Evolutionary conservation across 495 filamentous ascomycete species (phyloP).

Genomic region (Penicillium subrubescens): DNA sequence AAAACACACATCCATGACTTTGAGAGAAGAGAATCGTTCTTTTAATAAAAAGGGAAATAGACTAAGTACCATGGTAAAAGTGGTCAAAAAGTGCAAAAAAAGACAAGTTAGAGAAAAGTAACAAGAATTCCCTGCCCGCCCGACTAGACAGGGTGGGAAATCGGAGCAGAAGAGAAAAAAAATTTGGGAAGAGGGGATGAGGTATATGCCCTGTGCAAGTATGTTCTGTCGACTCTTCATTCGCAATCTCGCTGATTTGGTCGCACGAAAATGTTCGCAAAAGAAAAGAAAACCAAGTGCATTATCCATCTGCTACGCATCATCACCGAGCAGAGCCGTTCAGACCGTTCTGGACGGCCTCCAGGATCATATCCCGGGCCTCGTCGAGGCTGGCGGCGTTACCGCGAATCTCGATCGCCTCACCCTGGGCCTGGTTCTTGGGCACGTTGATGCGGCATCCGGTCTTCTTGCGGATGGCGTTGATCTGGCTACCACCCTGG

Average conservation of each 20-base stretch:
- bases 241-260: neutral
- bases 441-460: constrained; percentile 92
- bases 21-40: constrained; percentile 24
- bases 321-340: constrained; percentile 30
- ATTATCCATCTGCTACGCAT: neutral
- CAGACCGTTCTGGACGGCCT: constrained; percentile 62
- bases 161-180: neutral
- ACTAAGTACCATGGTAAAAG: constrained; percentile 16
- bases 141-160: constrained; percentile 1
- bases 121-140: constrained; percentile 19
- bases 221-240: constrained; percentile 18
- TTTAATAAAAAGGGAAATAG: constrained; percentile 20
- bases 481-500: constrained; percentile 85
- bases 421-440: constrained; percentile 70
- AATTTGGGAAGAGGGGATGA: constrained; percentile 5
- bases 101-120: constrained; percentile 12
- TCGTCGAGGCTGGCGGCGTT: constrained; percentile 78
- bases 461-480: constrained; percentile 86
- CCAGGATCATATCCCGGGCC: constrained; percentile 85
- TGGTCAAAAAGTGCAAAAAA: constrained; percentile 1
- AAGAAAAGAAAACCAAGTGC: constrained; percentile 5
- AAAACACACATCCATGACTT: neutral
- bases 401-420: constrained; percentile 88
- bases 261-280: neutral
- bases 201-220: constrained; percentile 21